Evolutionary conservation across 2,329 filamentous ascomycete genomes (phyloP), one percentile per base, ranked within the genome.

Genomic region (Epichloe baconii): DNA sequence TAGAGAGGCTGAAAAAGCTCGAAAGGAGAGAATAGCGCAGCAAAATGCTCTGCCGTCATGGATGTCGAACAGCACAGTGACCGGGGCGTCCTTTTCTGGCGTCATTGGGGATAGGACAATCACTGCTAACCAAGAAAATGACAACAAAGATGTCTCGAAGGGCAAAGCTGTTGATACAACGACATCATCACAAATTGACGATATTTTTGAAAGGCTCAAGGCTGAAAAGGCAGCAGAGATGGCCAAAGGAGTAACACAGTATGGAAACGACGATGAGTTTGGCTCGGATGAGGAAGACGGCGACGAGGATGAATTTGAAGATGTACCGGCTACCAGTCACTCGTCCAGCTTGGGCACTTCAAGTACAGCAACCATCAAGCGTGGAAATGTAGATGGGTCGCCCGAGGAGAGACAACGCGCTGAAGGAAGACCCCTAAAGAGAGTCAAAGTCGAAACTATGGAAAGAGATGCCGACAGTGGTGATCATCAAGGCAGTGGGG

Each of bases 1-100:
- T 59, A 78, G 78, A 62, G 77, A 78, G 37, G 80, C 79, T 36
- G 83, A 86, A 59, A 73, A 76, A 52, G 76, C 74, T n/a, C 74
- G 76, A 44, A 83, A 82, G 62, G 82, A 83, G 60, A 79, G 80
- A 64, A 72, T 82, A 55, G 79, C 81, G 2, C 71, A 74, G 57
- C 81, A 86, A 61, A 88, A 88, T 61, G 81, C 79, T 7, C 67
- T 88, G 54, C 85, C 85, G 2, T 69, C 75, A 8, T 88, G 85
- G 82, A 85, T 87, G 68, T 79, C 80, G 1, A 78, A 83, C 52
- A 85, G 82, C 55, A 87, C 83, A 2, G 77, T 87, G 46, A 80
- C 75, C 4, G 79, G 80, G 48, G 75, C 80, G 53, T 76, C 78
- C n/a, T 85, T 79, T 63, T 66, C 71, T 41, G 69, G 59, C 5